Conservation (phyloP, 176 grass and related monocot species). For the Juncus inflexus region DNA sequence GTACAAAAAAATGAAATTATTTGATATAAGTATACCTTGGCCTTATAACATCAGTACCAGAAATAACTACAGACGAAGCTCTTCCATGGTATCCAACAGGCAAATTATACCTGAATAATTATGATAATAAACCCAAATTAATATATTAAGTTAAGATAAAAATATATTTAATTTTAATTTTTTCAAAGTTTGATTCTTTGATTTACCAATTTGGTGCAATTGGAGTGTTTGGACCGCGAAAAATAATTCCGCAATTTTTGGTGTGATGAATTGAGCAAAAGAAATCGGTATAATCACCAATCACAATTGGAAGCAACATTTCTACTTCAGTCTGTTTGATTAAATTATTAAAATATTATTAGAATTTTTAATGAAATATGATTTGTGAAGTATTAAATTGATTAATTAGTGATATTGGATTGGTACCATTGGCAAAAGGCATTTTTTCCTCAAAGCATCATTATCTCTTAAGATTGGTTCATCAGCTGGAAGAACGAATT, state of each 20-base stretch:
- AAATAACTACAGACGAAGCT: slow-evolving; percentile 82
- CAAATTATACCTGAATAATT: slow-evolving; percentile 75
- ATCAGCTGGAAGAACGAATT: slow-evolving; percentile 43
- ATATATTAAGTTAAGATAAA: neutral
- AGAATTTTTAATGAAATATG: neutral
- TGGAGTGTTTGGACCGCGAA: slow-evolving; percentile 76
- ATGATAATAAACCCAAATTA: neutral
- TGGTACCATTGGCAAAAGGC: slow-evolving; percentile 73
- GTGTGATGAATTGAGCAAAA: slow-evolving; percentile 89
- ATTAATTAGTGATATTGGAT: neutral
- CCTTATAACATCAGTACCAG: slow-evolving; percentile 82
- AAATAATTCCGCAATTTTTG: slow-evolving; percentile 86
- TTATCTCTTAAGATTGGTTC: slow-evolving; percentile 77
- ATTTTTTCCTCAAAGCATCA: slow-evolving; percentile 58
- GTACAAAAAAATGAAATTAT: slow-evolving; percentile 6
- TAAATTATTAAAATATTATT: slow-evolving; percentile 5
- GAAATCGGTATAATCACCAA: slow-evolving; percentile 95
- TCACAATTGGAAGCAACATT: slow-evolving; percentile 73
- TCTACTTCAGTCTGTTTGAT: slow-evolving; percentile 57
- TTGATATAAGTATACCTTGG: slow-evolving; percentile 53
- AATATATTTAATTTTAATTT: slow-evolving; percentile 5
- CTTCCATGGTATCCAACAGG: slow-evolving; percentile 89
- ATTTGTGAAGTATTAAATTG: neutral
- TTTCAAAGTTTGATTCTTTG: neutral
- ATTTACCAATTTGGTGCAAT: slow-evolving; percentile 80